Conservation (phyloP, 345 rosid species). For the Melastoma malabathricum region DNA sequence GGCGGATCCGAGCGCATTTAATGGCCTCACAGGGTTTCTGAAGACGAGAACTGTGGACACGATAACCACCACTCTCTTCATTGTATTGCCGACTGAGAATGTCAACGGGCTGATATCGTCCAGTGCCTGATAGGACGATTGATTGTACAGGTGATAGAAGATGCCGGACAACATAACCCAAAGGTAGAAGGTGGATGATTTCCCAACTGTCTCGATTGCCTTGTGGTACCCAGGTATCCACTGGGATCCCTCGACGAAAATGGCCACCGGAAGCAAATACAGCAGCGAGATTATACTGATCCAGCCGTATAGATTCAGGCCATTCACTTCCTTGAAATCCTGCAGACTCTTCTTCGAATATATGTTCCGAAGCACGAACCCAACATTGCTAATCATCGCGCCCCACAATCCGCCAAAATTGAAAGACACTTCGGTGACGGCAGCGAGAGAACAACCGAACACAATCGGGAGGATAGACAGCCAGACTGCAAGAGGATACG, state of each 20-base stretch:
- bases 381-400: constrained; percentile 92
- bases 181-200: constrained; percentile 52
- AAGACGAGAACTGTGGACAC: constrained; percentile 80
- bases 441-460: constrained; percentile 89
- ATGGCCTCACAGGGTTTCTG: constrained; percentile 82
- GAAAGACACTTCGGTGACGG: constrained; percentile 86
- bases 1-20: constrained; percentile 90
- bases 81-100: constrained; percentile 82
- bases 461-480: constrained; percentile 87
- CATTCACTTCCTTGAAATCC: constrained; percentile 74
- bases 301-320: constrained; percentile 79
- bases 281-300: constrained; percentile 61
- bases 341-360: constrained; percentile 75
- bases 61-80: constrained; percentile 94
- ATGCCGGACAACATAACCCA: constrained; percentile 90
- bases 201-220: constrained; percentile 60
- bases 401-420: constrained; percentile 73
- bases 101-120: constrained; percentile 90
- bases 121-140: constrained; percentile 88
- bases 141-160: constrained; percentile 83
- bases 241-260: constrained; percentile 77
- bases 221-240: constrained; percentile 77
- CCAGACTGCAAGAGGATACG: constrained; percentile 78
- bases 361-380: constrained; percentile 79
- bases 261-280: constrained; percentile 75